A percentile compares a stretch with the other conserved stretches of the same genome.
Conservation (phyloP, 306 rosid genomes). For the Lablab purpureus region DNA sequence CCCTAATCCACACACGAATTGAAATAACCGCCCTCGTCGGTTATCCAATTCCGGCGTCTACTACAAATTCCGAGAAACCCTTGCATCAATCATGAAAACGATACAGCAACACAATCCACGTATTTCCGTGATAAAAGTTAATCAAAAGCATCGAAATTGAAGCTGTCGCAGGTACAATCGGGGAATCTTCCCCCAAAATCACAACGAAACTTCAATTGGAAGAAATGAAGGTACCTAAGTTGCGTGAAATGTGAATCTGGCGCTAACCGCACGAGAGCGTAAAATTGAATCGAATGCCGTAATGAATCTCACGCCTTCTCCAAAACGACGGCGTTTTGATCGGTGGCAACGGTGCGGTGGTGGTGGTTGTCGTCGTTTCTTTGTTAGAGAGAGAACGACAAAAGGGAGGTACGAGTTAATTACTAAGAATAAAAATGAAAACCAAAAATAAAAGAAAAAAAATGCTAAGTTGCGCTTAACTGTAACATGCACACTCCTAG, state of each 20-base stretch:
- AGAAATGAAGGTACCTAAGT: constrained; percentile 37
- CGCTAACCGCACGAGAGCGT: neutral
- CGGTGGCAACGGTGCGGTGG: constrained; percentile 51
- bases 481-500: constrained; percentile 41
- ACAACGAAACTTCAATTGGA: constrained; percentile 42
- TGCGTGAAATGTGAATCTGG: constrained; percentile 42
- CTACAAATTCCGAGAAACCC: constrained; percentile 43
- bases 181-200: constrained; percentile 25
- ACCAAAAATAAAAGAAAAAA: neutral
- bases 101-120: constrained; percentile 3
- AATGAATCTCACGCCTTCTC: constrained; percentile 49
- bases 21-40: constrained; percentile 35
- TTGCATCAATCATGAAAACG: constrained; percentile 33
- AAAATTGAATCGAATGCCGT: constrained; percentile 40
- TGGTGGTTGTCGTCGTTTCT: constrained; percentile 46
- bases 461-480: constrained; percentile 42
- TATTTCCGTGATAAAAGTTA: constrained; percentile 4
- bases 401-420: constrained; percentile 28
- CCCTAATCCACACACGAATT: constrained; percentile 47
- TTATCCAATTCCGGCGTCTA: constrained; percentile 39
- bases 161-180: constrained; percentile 30
- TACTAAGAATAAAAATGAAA: constrained; percentile 10
- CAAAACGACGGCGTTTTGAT: constrained; percentile 48
- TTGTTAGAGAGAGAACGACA: constrained; percentile 46
- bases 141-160: constrained; percentile 6